Conservation (phyloP, 1,284 basidiomycete genomes). For the Omphalotus olearius region DNA sequence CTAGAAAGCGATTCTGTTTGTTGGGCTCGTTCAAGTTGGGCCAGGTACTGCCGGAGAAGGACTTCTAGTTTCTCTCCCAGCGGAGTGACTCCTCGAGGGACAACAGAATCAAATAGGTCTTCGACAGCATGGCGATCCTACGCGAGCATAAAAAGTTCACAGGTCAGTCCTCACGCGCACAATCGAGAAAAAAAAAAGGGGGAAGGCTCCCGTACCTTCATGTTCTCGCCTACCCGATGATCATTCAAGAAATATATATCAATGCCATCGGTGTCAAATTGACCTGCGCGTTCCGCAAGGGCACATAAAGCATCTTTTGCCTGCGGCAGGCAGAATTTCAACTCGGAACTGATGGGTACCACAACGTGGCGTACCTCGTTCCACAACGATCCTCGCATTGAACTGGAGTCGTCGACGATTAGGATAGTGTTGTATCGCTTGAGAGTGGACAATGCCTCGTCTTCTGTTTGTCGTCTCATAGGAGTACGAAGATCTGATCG, state of each 20-base stretch:
- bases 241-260: constrained; percentile 43
- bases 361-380: constrained; percentile 4
- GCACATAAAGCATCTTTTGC: constrained; percentile 34
- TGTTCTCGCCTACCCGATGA: constrained; percentile 21
- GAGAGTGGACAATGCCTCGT: constrained; percentile 29
- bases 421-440: constrained; percentile 37
- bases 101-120: constrained; percentile 32
- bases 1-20: constrained; percentile 22
- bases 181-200: no score
- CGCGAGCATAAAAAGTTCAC: neutral
- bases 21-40: constrained; percentile 28
- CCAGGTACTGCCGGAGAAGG: constrained; percentile 35
- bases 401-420: constrained; percentile 43
- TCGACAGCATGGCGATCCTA: constrained; percentile 19
- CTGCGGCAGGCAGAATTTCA: constrained; percentile 21
- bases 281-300: constrained; percentile 33
- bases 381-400: constrained; percentile 38
- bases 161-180: neutral
- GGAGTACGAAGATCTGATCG: constrained; percentile 4
- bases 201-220: constrained; percentile 25
- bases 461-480: constrained; percentile 11
- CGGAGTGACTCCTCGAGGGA: constrained; percentile 36
- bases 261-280: constrained; percentile 41
- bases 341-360: neutral
- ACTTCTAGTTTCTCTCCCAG: constrained; percentile 37